phyloP scores from a whole-genome alignment of 2,329 filamentous ascomycete species.

The Phoma sp. region DNA sequence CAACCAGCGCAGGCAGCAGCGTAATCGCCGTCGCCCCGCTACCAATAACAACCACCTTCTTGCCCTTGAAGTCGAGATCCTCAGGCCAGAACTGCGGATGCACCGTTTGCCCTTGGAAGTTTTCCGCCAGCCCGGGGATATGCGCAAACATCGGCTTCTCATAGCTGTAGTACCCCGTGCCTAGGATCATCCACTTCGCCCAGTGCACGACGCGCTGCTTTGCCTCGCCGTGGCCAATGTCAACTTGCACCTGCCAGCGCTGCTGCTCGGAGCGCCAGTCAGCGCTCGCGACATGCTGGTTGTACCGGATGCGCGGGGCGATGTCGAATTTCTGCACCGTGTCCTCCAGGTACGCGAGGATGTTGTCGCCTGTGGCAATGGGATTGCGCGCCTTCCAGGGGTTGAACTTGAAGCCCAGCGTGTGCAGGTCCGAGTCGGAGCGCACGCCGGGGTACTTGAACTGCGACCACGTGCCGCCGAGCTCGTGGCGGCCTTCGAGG shows the following conservation, averaged over 20 bases:
- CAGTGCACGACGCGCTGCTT: conserved; percentile 47
- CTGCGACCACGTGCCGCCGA: conserved; percentile 82
- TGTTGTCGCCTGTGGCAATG: conserved; percentile 56
- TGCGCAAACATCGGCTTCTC: conserved; percentile 64
- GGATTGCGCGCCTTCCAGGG: conserved; percentile 66
- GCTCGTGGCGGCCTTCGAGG: conserved; percentile 69
- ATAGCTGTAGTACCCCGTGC: conserved; percentile 78
- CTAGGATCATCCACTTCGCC: conserved; percentile 64
- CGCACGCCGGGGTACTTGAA: conserved; percentile 78
- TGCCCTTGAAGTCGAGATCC: conserved; percentile 69
- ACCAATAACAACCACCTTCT: conserved; percentile 76
- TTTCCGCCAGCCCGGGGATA: conserved; percentile 70
- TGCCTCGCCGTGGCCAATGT: conserved; percentile 33
- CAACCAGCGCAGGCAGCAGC: conserved; percentile 72
- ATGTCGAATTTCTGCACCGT: conserved; percentile 55
- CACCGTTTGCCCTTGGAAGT: conserved; percentile 68
- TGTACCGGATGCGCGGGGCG: conserved; percentile 55
- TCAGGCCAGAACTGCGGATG: conserved; percentile 82
- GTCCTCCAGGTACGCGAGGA: conserved; percentile 54
- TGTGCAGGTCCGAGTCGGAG: conserved; percentile 59
- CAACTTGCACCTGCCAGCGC: conserved; percentile 51
- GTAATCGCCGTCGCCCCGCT: conserved; percentile 83
- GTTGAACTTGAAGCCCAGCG: conserved; percentile 70
- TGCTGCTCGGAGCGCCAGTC: conserved; percentile 59
- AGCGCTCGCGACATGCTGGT: conserved; percentile 51